These are phyloP conservation scores for Tremella mesenterica DNA, from an alignment of 768 basidiomycete genomes.

Conservation along the genomic window DNA sequence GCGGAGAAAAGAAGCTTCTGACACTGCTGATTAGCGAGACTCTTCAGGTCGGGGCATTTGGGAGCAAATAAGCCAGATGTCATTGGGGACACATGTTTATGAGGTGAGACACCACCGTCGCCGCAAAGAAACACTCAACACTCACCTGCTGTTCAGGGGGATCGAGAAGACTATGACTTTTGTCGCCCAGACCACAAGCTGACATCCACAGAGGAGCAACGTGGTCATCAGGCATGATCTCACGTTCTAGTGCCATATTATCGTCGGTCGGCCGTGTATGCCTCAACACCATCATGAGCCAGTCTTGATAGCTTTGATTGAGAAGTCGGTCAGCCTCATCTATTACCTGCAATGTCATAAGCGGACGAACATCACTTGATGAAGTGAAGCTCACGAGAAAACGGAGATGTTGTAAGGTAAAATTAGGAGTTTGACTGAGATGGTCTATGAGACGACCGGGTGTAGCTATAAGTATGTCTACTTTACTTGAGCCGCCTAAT, in stretches of 20 bases:
- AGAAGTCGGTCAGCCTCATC: slow-evolving; percentile 97
- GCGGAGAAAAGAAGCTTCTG: slow-evolving; percentile 96
- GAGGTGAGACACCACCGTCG: no score
- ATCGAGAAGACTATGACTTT: background rate
- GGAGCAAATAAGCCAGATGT: background rate
- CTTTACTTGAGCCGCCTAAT: slow-evolving; percentile 75
- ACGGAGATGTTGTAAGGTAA: slow-evolving; percentile 87
- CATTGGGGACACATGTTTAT: background rate
- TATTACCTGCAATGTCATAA: slow-evolving; percentile 57
- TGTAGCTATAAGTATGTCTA: slow-evolving; percentile 91
- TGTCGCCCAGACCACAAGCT: slow-evolving; percentile 20
- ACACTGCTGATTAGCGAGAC: slow-evolving; percentile 49
- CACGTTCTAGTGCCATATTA: background rate
- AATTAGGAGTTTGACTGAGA: slow-evolving; percentile 74
- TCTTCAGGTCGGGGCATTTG: background rate
- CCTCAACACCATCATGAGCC: slow-evolving; percentile 74
- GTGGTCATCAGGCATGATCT: slow-evolving; percentile 17
- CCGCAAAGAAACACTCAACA: no score
- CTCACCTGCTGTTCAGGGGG: no score
- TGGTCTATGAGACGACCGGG: slow-evolving; percentile 94
- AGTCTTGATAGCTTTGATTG: slow-evolving; percentile 91
- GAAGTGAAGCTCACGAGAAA: slow-evolving; percentile 66
- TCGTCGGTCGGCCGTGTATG: slow-evolving; percentile 53
- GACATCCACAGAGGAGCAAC: slow-evolving; percentile 36
- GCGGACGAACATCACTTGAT: background rate